phyloP scores from a whole-genome alignment of 2,329 filamentous ascomycete genomes.

The Arthrobotrys pseudoclavata region DNA sequence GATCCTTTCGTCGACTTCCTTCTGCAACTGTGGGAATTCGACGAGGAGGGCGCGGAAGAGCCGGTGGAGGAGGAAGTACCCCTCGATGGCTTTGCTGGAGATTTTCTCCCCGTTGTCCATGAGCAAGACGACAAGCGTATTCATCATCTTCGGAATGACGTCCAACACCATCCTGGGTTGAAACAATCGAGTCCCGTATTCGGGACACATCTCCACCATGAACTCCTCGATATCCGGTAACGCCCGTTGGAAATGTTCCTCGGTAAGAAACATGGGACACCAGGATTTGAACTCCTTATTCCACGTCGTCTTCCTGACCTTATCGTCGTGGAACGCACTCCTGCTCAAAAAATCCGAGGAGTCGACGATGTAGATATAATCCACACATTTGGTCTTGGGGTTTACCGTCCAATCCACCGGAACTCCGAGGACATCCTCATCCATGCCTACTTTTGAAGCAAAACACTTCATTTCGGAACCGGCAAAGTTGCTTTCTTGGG shows the following conservation, averaged over 20 bases:
- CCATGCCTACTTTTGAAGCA: conserved; percentile 54
- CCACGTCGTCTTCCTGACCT: conserved; percentile 56
- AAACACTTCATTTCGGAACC: conserved; percentile 59
- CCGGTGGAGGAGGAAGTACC: conserved; percentile 53
- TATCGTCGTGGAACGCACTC: conserved; percentile 41
- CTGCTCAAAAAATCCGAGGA: conserved; percentile 56
- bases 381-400: conserved; percentile 54
- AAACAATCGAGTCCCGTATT: conserved; percentile 37
- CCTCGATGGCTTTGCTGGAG: conserved; percentile 54
- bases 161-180: conserved; percentile 45
- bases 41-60: conserved; percentile 42
- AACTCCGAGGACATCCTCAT: conserved; percentile 54
- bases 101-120: conserved; percentile 56
- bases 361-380: conserved; percentile 59
- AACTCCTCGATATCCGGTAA: conserved; percentile 58
- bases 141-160: conserved; percentile 59
- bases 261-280: conserved; percentile 57
- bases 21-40: conserved; percentile 45
- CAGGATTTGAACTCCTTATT: conserved; percentile 58
- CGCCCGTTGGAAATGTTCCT: conserved; percentile 56
- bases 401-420: conserved; percentile 53
- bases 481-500: conserved; percentile 54
- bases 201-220: conserved; percentile 56
- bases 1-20: conserved; percentile 45
- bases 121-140: conserved; percentile 49